phyloP scores from a whole-genome alignment of 495 filamentous ascomycete species.

The Letharia columbiana region DNA sequence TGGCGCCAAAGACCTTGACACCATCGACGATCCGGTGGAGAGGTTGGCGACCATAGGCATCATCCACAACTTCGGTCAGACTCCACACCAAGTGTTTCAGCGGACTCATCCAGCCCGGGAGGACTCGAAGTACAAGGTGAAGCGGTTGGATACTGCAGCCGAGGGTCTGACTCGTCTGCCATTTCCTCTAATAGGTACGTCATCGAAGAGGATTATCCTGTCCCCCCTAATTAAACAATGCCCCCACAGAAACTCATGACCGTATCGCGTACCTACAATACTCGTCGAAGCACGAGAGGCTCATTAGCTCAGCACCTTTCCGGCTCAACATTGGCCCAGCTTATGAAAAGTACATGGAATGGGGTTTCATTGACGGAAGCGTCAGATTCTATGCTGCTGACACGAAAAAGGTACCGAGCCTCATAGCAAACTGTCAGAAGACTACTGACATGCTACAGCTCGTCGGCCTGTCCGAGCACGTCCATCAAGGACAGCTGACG shows the following conservation, averaged over 20 bases:
- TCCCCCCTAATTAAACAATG: conserved; percentile 18
- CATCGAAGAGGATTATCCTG: conserved; percentile 13
- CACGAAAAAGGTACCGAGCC: conserved; percentile 48
- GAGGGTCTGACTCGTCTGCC: conserved; percentile 73
- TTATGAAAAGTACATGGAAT: conserved; percentile 88
- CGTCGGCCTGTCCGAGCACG: conserved; percentile 81
- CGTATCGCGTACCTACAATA: conserved; percentile 72
- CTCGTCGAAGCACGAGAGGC: conserved; percentile 65
- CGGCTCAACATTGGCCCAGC: conserved; percentile 76
- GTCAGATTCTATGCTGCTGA: conserved; percentile 82
- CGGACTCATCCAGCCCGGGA: conserved; percentile 69
- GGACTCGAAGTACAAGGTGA: conserved; percentile 47
- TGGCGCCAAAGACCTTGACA: conserved; percentile 85
- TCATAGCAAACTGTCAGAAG: neutral
- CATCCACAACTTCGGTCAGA: conserved; percentile 98
- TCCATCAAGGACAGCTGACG: conserved; percentile 82
- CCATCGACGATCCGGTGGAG: conserved; percentile 80
- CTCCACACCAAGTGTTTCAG: conserved; percentile 87
- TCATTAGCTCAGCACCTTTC: conserved; percentile 76
- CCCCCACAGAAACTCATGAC: conserved; percentile 59
- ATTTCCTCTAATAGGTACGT: conserved; percentile 59
- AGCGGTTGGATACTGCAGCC: conserved; percentile 67
- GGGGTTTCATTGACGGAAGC: conserved; percentile 90
- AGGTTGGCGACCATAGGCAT: conserved; percentile 81
- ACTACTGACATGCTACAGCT: conserved; percentile 31